Evolutionary conservation across 441 rosid genomes (phyloP).

Genomic region (Isatis lusitanica): DNA sequence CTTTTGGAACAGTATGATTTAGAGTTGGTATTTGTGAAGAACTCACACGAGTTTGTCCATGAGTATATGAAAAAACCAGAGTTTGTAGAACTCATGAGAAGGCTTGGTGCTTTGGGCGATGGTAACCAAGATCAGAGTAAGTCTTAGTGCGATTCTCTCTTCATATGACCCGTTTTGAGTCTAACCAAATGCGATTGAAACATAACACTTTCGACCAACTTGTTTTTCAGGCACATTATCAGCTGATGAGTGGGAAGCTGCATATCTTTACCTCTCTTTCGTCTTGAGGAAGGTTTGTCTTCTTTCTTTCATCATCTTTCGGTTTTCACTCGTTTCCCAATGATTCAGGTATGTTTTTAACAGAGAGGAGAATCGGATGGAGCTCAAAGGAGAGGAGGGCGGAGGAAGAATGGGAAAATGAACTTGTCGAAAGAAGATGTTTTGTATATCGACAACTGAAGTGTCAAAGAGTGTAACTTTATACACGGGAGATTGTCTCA

Average conservation of each 20-base stretch:
- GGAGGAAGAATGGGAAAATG: constrained; percentile 78
- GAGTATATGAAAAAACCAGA: constrained; percentile 80
- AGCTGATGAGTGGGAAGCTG: constrained; percentile 95
- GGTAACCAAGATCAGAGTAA: constrained; percentile 87
- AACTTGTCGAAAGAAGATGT: constrained; percentile 73
- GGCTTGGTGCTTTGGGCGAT: constrained; percentile 98
- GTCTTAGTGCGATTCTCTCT: constrained; percentile 13
- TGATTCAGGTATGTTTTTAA: background rate
- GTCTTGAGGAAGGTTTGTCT: constrained; percentile 79
- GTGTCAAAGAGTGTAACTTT: constrained; percentile 10
- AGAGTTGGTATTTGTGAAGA: constrained; percentile 87
- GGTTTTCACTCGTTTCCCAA: background rate
- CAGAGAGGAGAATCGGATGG: constrained; percentile 83
- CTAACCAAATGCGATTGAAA: background rate
- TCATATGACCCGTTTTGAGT: background rate
- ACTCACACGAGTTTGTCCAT: constrained; percentile 87
- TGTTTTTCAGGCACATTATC: constrained; percentile 68
- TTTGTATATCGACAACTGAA: constrained; percentile 46
- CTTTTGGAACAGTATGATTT: constrained; percentile 71
- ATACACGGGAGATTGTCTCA: background rate
- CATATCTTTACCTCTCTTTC: constrained; percentile 82
- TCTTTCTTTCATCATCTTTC: background rate
- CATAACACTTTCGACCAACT: background rate
- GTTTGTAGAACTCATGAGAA: constrained; percentile 74
- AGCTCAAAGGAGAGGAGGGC: constrained; percentile 39